Percentiles rank a stretch among this genome's conserved stretches.
Conservation (phyloP, 345 rosid species). For the Citrus glauca region DNA sequence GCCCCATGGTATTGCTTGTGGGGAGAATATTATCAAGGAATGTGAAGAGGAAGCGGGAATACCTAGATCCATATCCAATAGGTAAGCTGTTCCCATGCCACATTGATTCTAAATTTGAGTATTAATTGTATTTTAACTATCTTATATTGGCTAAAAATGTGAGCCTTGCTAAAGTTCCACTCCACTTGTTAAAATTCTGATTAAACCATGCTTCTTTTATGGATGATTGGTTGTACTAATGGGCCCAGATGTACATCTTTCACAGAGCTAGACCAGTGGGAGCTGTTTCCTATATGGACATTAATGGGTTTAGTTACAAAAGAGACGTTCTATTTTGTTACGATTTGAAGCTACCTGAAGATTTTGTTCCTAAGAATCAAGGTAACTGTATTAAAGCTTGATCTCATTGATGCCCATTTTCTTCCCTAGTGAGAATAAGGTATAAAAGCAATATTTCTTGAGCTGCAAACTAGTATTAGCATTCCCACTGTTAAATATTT, state of each 20-base stretch:
- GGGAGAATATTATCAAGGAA: constrained; percentile 80
- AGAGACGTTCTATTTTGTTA: constrained; percentile 86
- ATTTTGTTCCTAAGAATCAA: constrained; percentile 65
- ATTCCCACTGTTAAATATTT: background rate
- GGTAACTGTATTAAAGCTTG: constrained; percentile 34
- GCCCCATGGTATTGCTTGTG: constrained; percentile 78
- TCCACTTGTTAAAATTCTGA: background rate
- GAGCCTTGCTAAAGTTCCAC: background rate
- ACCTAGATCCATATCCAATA: constrained; percentile 45
- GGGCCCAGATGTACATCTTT: constrained; percentile 7
- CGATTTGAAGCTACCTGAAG: constrained; percentile 70
- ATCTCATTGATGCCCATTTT: background rate
- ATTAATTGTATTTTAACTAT: background rate
- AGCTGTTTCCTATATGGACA: constrained; percentile 80
- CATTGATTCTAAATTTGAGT: constrained; percentile 7
- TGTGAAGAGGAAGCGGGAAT: constrained; percentile 97
- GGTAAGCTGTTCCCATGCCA: constrained; percentile 31
- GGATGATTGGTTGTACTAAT: constrained; percentile 10
- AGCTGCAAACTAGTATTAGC: background rate
- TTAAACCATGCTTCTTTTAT: background rate
- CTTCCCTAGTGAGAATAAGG: background rate
- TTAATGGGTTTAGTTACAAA: constrained; percentile 60
- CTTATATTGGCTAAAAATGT: background rate
- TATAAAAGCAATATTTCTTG: background rate
- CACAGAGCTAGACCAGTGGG: constrained; percentile 75